A percentile compares a stretch with the other conserved stretches of the same genome.
Evolutionary conservation across 2,329 filamentous ascomycete genomes (phyloP).

Genomic region (Apiospora malaysiana): DNA sequence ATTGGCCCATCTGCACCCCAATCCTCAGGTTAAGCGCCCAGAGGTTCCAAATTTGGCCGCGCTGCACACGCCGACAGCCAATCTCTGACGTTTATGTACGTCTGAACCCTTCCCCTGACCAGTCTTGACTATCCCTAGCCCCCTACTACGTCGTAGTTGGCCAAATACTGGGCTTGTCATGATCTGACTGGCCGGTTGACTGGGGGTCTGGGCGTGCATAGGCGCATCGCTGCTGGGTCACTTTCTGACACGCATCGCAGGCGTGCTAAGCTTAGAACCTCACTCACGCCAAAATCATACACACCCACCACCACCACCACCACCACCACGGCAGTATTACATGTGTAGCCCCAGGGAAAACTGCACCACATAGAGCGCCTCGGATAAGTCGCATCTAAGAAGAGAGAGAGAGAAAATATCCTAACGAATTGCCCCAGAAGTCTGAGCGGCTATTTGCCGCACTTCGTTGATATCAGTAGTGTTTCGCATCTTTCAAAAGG

Average conservation of each 20-base stretch:
- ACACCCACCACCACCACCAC: neutral
- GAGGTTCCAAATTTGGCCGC: neutral
- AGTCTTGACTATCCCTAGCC: neutral
- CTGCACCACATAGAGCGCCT: neutral
- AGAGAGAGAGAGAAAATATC: neutral
- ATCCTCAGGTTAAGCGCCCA: constrained; percentile 18
- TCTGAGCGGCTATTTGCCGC: constrained; percentile 29
- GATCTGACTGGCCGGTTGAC: constrained; percentile 20
- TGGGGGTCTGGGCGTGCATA: constrained; percentile 23
- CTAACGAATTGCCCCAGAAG: constrained; percentile 24
- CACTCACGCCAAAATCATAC: neutral
- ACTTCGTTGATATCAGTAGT: constrained; percentile 34
- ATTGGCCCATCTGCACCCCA: constrained; percentile 5
- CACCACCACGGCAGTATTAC: neutral
- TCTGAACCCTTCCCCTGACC: constrained; percentile 6
- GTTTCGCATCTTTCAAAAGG: constrained; percentile 29
- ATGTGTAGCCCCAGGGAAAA: neutral
- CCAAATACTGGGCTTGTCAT: constrained; percentile 34
- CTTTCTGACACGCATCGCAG: constrained; percentile 16
- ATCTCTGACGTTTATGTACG: constrained; percentile 22
- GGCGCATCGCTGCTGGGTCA: constrained; percentile 25
- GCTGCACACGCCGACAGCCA: constrained; percentile 22
- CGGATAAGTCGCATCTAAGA: neutral
- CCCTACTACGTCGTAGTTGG: too few species aligned
- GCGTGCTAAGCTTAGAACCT: constrained; percentile 24